Percentiles rank a stretch among this genome's conserved stretches.
phyloP scores from a whole-genome alignment of 2,329 filamentous ascomycete species.

The Calycina marina region DNA sequence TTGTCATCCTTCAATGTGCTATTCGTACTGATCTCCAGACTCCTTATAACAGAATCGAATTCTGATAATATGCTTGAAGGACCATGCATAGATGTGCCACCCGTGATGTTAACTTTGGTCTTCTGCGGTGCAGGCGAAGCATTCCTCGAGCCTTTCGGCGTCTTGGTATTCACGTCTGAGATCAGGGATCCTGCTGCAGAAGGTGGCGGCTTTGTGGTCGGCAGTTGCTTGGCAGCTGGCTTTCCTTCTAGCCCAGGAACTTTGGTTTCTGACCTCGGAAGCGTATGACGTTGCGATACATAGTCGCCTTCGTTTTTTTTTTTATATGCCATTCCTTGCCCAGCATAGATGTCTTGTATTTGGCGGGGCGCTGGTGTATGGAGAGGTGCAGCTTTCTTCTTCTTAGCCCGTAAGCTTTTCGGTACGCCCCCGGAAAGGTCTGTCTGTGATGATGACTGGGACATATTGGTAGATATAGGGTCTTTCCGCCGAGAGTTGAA shows the following conservation, averaged over 20 bases:
- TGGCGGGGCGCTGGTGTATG: conserved; percentile 50
- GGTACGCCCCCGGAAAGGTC: conserved; percentile 25
- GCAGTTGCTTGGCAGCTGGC: conserved; percentile 35
- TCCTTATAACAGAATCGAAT: conserved; percentile 68
- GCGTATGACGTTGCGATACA: conserved; percentile 34
- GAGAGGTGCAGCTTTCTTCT: conserved; percentile 45
- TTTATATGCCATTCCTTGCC: conserved; percentile 50
- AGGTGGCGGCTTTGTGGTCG: conserved; percentile 25
- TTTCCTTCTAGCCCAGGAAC: conserved; percentile 29
- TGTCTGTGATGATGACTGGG: conserved; percentile 1
- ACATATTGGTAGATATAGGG: conserved; percentile 17
- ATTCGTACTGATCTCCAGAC: conserved; percentile 85
- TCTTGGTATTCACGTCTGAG: conserved; percentile 54
- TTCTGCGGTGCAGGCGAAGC: conserved; percentile 37
- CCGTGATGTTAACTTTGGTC: conserved; percentile 58
- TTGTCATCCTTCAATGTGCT: conserved; percentile 48
- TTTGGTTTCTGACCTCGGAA: conserved; percentile 23
- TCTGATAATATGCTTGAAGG: conserved; percentile 59
- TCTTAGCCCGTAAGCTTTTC: conserved; percentile 31
- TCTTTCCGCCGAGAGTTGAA: conserved; percentile 54
- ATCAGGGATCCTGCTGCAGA: conserved; percentile 68
- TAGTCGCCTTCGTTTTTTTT: conserved; percentile 66
- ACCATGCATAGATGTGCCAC: conserved; percentile 71
- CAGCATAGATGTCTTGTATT: conserved; percentile 45
- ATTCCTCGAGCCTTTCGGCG: conserved; percentile 30